Conservation (phyloP, 2,329 filamentous ascomycete genomes). For the Neofusicoccum laricinum region DNA sequence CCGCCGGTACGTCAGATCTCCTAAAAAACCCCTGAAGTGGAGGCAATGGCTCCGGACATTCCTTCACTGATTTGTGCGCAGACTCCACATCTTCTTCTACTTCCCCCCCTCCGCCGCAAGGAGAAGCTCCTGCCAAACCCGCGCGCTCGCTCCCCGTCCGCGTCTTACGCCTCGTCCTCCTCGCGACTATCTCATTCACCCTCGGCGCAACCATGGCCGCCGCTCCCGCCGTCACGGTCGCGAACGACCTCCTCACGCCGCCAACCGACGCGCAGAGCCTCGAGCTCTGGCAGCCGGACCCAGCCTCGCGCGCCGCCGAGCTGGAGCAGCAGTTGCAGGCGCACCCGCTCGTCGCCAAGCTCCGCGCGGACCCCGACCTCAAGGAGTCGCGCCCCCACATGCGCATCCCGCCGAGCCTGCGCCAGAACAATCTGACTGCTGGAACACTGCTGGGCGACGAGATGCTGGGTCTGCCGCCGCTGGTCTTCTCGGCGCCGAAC, state of each 20-base stretch:
- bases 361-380: conserved; percentile 49
- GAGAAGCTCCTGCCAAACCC: neutral
- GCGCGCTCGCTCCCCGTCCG: conserved; percentile 28
- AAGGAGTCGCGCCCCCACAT: conserved; percentile 75
- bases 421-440: conserved; percentile 74
- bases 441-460: conserved; percentile 73
- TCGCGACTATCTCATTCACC: conserved; percentile 48
- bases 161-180: conserved; percentile 45
- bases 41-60: neutral
- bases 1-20: neutral
- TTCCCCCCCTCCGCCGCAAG: neutral
- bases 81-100: neutral
- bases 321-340: conserved; percentile 72
- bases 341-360: conserved; percentile 68
- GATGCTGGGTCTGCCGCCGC: conserved; percentile 76
- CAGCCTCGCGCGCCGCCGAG: conserved; percentile 45
- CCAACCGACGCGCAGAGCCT: conserved; percentile 73
- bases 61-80: neutral
- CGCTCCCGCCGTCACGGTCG: conserved; percentile 50
- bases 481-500: conserved; percentile 65
- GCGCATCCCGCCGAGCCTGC: conserved; percentile 72
- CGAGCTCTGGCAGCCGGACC: conserved; percentile 58
- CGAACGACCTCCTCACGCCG: conserved; percentile 51
- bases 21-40: too few species aligned
- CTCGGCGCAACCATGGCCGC: conserved; percentile 59